Base-by-base conservation (phyloP, 1,284 basidiomycete species). In the Laetiporus sulphureus region DNA sequence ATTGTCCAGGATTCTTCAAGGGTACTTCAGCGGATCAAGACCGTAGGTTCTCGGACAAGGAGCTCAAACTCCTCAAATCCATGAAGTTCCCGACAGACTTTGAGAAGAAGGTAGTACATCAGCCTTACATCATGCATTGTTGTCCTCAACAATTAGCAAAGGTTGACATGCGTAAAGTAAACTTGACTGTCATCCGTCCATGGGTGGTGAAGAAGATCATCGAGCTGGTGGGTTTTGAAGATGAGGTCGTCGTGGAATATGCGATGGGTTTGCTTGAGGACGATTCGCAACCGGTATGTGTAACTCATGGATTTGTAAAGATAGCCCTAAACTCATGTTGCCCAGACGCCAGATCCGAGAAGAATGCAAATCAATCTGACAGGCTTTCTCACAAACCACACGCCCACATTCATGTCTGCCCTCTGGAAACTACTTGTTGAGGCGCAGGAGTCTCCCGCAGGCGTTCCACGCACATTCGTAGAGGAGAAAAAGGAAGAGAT, bases 401-500 rank as follows among this genome's bases (percentile, higher is more conserved):
- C 95, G 0, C 70, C 87, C 0, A 65, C 72, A 0, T 98, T 99
- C 64, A 95, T 97, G 89, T 64, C 70, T 15, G 75, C 83, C 7
- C 73, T 99, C 1, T 99, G 96, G 96, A 80, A 74, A 22, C 72
- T 98, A 6, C 70, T 99, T 5, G 65, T 99, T 4, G 90, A 91
- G 49, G 95, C 95, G 3, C 95, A 98, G 62, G 72, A 76, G 31
- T 91, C 90, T 22, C 77, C 88, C 1, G 87, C 89, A 5, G 93
- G 93, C 47, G 90, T 99, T 0, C 95, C 95, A 2, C 77, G 79
- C n/a, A 84, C 85, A 19, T 93, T 98, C 59, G 83, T 99, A 18
- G 92, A 97, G 56, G 84, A 90, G 59, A 98, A 98, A 68, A 99
- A 99, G 66, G 80, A 81, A 56, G 95, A 99, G 64, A 79, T 98